phyloP scores from a whole-genome alignment of 371 early-diverging fungal species.

The Mucor racemosus region DNA sequence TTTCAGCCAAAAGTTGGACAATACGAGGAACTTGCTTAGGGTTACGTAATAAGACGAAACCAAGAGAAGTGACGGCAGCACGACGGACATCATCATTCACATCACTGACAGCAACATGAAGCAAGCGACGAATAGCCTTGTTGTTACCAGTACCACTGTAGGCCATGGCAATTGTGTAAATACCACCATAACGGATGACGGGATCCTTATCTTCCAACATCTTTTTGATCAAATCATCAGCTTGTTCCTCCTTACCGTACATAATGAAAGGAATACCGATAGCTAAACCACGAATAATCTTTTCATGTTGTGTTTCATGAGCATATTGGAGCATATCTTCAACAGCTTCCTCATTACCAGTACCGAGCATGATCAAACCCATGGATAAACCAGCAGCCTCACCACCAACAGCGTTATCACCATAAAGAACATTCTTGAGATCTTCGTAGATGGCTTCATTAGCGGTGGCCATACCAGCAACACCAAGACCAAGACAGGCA shows the following conservation, averaged over 20 bases:
- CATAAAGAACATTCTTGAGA: constrained; percentile 85
- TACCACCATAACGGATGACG: constrained; percentile 94
- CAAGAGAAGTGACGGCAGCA: constrained; percentile 96
- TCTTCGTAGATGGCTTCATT: constrained; percentile 86
- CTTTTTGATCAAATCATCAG: constrained; percentile 85
- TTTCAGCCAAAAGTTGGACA: constrained; percentile 96
- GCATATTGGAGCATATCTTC: constrained; percentile 96
- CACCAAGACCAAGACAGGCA: constrained; percentile 96
- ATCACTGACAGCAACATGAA: constrained; percentile 98
- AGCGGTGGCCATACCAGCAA: constrained; percentile 95
- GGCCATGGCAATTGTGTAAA: constrained; percentile 96
- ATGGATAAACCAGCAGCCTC: constrained; percentile 98
- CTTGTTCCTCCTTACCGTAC: constrained; percentile 94
- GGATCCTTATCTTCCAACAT: constrained; percentile 92
- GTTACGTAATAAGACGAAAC: constrained; percentile 91
- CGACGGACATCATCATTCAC: constrained; percentile 99
- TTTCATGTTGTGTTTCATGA: constrained; percentile 97
- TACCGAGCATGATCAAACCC: constrained; percentile 97
- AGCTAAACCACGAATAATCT: constrained; percentile 95
- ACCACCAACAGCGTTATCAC: constrained; percentile 95
- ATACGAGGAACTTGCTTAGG: constrained; percentile 95
- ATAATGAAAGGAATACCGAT: constrained; percentile 94
- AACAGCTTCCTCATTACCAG: constrained; percentile 79
- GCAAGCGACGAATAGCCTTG: constrained; percentile 89
- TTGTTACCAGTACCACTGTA: constrained; percentile 98